Evolutionary conservation across 108 stramenopile species (phyloP).

Genomic region (Pelagomonas calceolata): DNA sequence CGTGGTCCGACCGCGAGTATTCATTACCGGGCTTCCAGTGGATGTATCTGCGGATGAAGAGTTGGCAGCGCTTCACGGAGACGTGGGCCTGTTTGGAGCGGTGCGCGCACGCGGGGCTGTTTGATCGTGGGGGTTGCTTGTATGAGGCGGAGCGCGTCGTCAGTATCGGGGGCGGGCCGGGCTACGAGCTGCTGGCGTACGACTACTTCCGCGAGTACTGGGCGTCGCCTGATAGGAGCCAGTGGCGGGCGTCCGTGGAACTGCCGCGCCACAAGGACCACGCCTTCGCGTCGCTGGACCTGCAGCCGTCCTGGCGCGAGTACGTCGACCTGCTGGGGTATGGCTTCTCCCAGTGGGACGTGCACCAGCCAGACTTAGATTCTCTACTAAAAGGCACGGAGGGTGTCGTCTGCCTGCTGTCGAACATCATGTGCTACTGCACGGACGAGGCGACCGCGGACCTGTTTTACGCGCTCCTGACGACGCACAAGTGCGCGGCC

Average conservation of each 20-base stretch:
- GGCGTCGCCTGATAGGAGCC: background rate
- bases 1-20: slow-evolving; percentile 23
- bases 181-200: slow-evolving; percentile 21
- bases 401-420: background rate
- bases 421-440: slow-evolving; percentile 17
- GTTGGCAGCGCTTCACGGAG: slow-evolving; percentile 21
- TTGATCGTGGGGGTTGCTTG: slow-evolving; percentile 1
- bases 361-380: slow-evolving; percentile 1
- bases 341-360: slow-evolving; percentile 16
- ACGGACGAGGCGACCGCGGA: slow-evolving; percentile 16
- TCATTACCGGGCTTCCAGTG: slow-evolving; percentile 18
- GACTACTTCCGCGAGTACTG: slow-evolving; percentile 2
- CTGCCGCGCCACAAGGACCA: background rate
- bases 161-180: slow-evolving; percentile 18
- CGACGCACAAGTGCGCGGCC: background rate
- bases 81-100: slow-evolving; percentile 18
- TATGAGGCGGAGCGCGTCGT: slow-evolving; percentile 3
- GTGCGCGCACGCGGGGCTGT: slow-evolving; percentile 2
- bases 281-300: slow-evolving; percentile 13
- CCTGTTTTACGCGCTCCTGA: slow-evolving; percentile 10
- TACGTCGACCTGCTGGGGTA: slow-evolving; percentile 17
- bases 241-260: slow-evolving; percentile 2
- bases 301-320: slow-evolving; percentile 11
- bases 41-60: slow-evolving; percentile 25
- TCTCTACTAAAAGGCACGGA: background rate